Base-by-base conservation (phyloP, 164 flowering plant genomes). In the Chimonanthus praecox region DNA sequence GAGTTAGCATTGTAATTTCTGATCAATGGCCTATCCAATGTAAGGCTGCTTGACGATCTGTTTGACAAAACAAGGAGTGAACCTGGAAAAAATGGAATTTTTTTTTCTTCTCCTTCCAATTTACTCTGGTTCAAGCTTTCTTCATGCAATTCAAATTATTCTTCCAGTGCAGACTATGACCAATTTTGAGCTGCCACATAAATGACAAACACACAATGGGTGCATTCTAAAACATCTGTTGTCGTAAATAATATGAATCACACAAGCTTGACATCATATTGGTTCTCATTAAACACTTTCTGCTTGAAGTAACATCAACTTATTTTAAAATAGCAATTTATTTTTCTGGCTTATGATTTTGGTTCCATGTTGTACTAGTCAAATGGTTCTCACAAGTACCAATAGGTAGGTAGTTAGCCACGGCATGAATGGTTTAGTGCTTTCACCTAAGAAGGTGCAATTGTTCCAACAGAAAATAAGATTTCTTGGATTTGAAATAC, bases 171-270 rank as follows among this genome's bases (percentile, higher is more conserved):
- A 95, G 99, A 95, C 96, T 15, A 90, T 92, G 97, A 91, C 96
- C 79, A 90, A 87, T 81, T 94, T 94, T 81, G 99, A 94, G 82
- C 98, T 98, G 18, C 94, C 93, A 75, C 99, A 92, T 81, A 95
- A 89, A 81, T 85, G 93, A 58, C 94, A 90, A 79, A 98, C 98
- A 61, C 99, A 93, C 72, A 74, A 88, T 84, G 91, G 90, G 18
- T 93, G 91, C 81, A 93, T 93, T 64, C 87, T 95, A 10, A 95
- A 95, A 72, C 93, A 97, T 77, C 88, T 95, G 48, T 85, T 95
- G 58, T 91, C 99, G 97, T 7, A 98, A 94, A 81, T 84, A 88
- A 48, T 88, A 95, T 79, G 97, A 92, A 63, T 95, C 97, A 47
- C 78, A 90, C 74, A 81, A 93, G 98, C 90, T 67, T 67, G 63